These are phyloP conservation scores for Trypanosoma theileri DNA, from an alignment of 208 protist genomes.

Conservation along the genomic window DNA sequence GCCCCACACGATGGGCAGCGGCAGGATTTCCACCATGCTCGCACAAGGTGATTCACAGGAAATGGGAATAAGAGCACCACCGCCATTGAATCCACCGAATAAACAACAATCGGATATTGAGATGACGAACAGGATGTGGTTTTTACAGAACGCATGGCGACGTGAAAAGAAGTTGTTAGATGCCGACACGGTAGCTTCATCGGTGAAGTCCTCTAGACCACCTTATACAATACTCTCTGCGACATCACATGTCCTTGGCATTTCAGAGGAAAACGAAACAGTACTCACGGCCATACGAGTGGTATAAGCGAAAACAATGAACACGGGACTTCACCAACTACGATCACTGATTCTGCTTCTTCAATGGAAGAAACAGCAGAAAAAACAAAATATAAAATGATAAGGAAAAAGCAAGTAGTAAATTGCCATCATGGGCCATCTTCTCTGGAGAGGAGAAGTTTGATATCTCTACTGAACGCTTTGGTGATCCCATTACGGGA, in stretches of 20 bases:
- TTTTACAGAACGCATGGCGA: too few relatives aligned
- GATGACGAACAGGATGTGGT: too few relatives aligned
- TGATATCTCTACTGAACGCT: conserved; percentile 74
- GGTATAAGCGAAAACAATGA: background rate
- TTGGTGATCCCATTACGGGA: conserved; percentile 68
- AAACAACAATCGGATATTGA: too few relatives aligned
- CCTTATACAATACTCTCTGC: conserved; percentile 18
- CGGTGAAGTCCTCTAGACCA: conserved; percentile 53
- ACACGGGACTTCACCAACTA: background rate
- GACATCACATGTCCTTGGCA: conserved; percentile 45
- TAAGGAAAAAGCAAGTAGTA: conserved; percentile 16
- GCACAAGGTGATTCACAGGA: too few relatives aligned
- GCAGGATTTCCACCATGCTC: too few relatives aligned
- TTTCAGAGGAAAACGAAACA: background rate
- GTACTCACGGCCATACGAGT: background rate
- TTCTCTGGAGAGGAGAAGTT: conserved; percentile 80
- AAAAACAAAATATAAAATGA: conserved; percentile 6
- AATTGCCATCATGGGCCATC: conserved; percentile 87
- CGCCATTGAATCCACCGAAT: too few relatives aligned
- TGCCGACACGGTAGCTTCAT: conserved; percentile 61
- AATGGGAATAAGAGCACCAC: too few relatives aligned
- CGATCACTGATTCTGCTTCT: background rate
- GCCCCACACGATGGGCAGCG: too few relatives aligned
- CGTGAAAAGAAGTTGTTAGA: conserved; percentile 70
- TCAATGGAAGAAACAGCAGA: background rate